Evolutionary conservation across 1,139 yeast genomes (phyloP), one percentile per base, ranked within the genome.

Genomic region (Geotrichum cucujoidarum): DNA sequence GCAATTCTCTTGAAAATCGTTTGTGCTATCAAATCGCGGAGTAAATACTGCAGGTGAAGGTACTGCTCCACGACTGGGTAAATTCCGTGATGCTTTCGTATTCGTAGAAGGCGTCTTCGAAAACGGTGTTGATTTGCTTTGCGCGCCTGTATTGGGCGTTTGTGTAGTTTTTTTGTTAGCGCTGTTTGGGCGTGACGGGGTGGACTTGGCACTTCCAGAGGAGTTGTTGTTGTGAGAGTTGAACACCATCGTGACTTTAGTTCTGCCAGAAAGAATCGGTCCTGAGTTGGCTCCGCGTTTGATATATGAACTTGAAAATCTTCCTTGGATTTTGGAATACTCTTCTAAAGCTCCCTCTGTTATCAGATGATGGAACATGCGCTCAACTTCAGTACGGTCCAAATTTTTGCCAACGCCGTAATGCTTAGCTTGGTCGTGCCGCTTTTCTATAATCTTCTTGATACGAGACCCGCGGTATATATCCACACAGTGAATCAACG

Each of bases 401-500:
- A 83, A 61, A 6, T 67, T 69, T 57, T 74, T 78, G 1, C 97
- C 96, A 25, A 69, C 69, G 0, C 96, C 96, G 62, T 85, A 92
- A 43, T 69, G 76, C 20, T 75, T 75, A 40, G 75, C 71, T 17
- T 11, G 81, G 61, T 61, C 58, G 60, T 84, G 89, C 0, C 89
- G 86, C 48, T 77, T 70, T 31, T 72, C 74, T 10, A 76, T 69
- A 49, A 89, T 77, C 58, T 81, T 83, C 36, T 75, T 74, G 55
- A 72, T 70, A 54, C 75, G 80, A 0, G 90, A 76, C 0, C 98
- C 98, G 57, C 83, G 78, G 62, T 82, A 83, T 4, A 88, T 75
- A 64, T 89, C 96, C 55, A 87, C 90, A 61, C 94, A 83, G 57
- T 87, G 83, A 17, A 86, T 72, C 10, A 85, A 71, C 0, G 97